phyloP scores from a whole-genome alignment of 805 yeast species.

The Cyberlindnera veronae region DNA sequence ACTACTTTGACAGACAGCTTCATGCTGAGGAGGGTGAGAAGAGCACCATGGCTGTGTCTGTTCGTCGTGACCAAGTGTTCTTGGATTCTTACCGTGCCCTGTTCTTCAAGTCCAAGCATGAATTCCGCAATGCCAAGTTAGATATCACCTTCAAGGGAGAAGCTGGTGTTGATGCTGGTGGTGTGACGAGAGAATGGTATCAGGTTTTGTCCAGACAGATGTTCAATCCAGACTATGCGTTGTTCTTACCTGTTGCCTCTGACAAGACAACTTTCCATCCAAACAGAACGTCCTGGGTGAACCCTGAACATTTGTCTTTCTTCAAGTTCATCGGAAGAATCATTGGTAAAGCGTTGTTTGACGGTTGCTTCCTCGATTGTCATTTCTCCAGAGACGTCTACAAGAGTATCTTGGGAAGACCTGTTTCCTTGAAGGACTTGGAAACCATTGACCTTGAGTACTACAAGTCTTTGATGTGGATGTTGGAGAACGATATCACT shows the following conservation, averaged over 20 bases:
- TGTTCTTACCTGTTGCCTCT: conserved; percentile 86
- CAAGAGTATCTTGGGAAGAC: conserved; percentile 74
- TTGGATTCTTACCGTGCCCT: conserved; percentile 83
- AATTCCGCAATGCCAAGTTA: conserved; percentile 66
- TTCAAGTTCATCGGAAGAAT: conserved; percentile 93
- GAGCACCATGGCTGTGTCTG: conserved; percentile 56
- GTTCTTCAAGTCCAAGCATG: conserved; percentile 73
- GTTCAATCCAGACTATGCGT: conserved; percentile 93
- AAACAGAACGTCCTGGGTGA: conserved; percentile 84
- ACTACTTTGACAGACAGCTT: conserved; percentile 73
- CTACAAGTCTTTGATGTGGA: conserved; percentile 91
- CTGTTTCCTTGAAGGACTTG: conserved; percentile 88
- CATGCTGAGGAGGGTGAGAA: conserved; percentile 44
- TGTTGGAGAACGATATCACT: conserved; percentile 93
- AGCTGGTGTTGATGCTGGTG: conserved; percentile 98
- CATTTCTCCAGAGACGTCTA: conserved; percentile 95
- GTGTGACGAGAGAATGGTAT: conserved; percentile 96
- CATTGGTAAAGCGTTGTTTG: conserved; percentile 91
- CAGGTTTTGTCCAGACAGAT: conserved; percentile 91
- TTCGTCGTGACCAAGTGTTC: conserved; percentile 88
- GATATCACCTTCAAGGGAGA: conserved; percentile 89
- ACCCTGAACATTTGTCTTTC: conserved; percentile 89
- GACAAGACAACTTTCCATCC: conserved; percentile 96
- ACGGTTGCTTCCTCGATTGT: conserved; percentile 82
- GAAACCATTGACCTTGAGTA: conserved; percentile 91